A percentile compares a stretch with the other conserved stretches of the same genome.
These are phyloP conservation scores for Catharanthus roseus DNA, from an alignment of 257 asterid genomes.

Conservation along the genomic window DNA sequence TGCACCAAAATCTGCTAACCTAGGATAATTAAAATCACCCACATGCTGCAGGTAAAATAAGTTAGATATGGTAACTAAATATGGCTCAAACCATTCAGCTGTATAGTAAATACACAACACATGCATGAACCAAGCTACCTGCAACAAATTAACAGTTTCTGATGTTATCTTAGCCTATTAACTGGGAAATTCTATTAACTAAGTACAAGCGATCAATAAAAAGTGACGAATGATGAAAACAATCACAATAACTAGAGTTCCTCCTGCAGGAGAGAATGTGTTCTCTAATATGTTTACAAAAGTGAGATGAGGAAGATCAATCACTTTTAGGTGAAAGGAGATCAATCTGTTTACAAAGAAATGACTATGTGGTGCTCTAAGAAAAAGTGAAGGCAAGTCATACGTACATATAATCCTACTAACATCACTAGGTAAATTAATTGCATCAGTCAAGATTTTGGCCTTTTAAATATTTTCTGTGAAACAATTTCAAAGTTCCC, in stretches of 20 bases:
- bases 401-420: background rate
- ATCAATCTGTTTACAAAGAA: no score
- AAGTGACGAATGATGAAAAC: background rate
- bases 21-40: constrained; percentile 90
- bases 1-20: constrained; percentile 99
- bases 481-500: background rate
- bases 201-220: background rate
- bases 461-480: background rate
- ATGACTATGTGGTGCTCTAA: background rate
- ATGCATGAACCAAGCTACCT: background rate
- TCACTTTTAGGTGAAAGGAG: no score
- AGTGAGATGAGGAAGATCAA: no score
- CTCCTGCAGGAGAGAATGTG: background rate
- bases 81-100: background rate
- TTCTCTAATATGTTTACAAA: no score
- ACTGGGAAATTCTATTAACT: background rate
- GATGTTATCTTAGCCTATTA: background rate
- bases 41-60: constrained; percentile 62
- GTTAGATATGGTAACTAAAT: constrained; percentile 11
- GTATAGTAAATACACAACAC: constrained; percentile 2
- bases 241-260: no score
- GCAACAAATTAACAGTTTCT: background rate
- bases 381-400: background rate
- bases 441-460: background rate
- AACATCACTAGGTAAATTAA: background rate